A percentile compares a stretch with the other conserved stretches of the same genome.
phyloP scores from a whole-genome alignment of 1,284 basidiomycete genomes.

The Irpex sp. region DNA sequence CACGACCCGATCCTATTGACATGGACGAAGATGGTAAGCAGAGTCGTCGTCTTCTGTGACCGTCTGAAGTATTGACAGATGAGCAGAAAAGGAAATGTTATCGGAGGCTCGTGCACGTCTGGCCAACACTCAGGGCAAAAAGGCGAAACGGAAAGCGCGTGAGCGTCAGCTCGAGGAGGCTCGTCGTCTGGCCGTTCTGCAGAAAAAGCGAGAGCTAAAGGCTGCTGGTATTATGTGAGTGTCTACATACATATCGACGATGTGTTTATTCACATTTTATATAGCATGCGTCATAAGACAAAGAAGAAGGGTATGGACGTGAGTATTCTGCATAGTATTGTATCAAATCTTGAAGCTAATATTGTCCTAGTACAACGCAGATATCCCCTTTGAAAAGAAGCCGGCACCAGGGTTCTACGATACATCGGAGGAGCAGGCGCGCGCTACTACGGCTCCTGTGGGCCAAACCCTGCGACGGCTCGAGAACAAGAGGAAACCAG shows the following conservation, averaged over 20 bases:
- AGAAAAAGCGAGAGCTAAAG: constrained; percentile 98
- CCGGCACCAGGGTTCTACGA: constrained; percentile 96
- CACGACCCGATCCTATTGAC: constrained; percentile 97
- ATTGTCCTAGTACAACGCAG: constrained; percentile 83
- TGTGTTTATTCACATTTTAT: constrained; percentile 17
- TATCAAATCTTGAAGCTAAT: neutral
- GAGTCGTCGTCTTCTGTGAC: neutral
- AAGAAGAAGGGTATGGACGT: constrained; percentile 98
- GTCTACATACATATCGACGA: constrained; percentile 1
- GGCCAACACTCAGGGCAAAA: constrained; percentile 99
- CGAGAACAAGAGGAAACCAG: constrained; percentile 92
- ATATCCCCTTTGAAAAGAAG: constrained; percentile 99
- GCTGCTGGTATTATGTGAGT: constrained; percentile 94
- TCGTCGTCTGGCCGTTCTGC: constrained; percentile 87
- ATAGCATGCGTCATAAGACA: constrained; percentile 79
- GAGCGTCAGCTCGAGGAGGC: constrained; percentile 97
- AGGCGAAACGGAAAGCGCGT: constrained; percentile 97
- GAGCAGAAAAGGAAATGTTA: constrained; percentile 97
- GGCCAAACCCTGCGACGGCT: constrained; percentile 87
- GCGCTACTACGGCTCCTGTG: constrained; percentile 82
- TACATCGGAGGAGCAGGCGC: constrained; percentile 92
- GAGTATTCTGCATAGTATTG: constrained; percentile 28
- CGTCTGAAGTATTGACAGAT: neutral
- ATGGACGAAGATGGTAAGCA: constrained; percentile 96
- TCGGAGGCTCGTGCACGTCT: constrained; percentile 97